A percentile compares a stretch with the other conserved stretches of the same genome.
Conservation (phyloP, 768 basidiomycete species). For the Lenzites betulinus region DNA sequence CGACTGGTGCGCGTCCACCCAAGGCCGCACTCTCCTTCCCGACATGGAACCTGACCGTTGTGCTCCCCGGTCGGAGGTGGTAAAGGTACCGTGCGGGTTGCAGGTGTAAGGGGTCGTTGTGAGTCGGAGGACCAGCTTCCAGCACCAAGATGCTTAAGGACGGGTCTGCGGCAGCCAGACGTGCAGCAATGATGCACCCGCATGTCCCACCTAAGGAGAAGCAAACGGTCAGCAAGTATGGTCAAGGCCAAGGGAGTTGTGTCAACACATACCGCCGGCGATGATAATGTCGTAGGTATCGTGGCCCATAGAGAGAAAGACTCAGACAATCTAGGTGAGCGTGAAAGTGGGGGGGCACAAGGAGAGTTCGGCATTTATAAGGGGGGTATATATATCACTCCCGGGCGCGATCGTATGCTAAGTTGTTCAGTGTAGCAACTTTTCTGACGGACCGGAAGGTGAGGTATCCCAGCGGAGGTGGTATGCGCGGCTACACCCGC, state of each 20-base stretch:
- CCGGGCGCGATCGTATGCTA: no score
- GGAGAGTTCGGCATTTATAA: no score
- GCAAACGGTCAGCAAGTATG: background rate
- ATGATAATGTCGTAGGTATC: constrained; percentile 19
- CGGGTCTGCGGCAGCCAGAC: constrained; percentile 55
- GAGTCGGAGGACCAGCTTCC: constrained; percentile 58
- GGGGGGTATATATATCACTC: no score
- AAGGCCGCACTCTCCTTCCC: constrained; percentile 44
- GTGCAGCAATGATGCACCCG: constrained; percentile 56
- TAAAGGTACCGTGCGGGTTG: constrained; percentile 55
- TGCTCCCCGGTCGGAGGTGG: constrained; percentile 42
- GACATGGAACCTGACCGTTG: constrained; percentile 46
- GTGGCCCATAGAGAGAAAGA: no score
- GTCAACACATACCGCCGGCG: constrained; percentile 22
- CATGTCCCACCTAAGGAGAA: constrained; percentile 40
- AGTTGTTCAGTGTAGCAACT: background rate
- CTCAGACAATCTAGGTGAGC: no score
- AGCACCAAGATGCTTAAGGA: constrained; percentile 58
- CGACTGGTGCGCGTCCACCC: constrained; percentile 45
- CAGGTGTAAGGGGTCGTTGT: constrained; percentile 46
- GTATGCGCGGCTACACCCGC: no score
- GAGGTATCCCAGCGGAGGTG: no score
- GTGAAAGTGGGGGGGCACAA: no score
- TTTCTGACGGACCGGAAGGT: background rate
- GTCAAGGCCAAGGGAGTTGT: background rate